Base-by-base conservation (phyloP, 441 rosid genomes). In the Syzygium syzygioides region DNA sequence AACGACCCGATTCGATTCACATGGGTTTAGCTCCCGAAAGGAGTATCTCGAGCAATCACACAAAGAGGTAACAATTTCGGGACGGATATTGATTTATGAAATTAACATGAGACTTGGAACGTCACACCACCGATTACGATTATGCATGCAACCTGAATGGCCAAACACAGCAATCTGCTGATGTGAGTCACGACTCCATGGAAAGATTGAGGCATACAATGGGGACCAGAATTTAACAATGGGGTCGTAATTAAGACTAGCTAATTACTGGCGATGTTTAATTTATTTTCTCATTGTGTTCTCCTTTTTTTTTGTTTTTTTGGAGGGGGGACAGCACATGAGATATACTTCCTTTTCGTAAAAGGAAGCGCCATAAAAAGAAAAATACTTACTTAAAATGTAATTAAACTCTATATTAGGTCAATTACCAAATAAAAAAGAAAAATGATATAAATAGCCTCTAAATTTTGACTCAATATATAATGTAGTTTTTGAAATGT, bases 1-100 rank as follows among this genome's bases (percentile, higher is more conserved):
- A 20, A 71, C 0, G 0, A 68, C 0, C 2, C 5, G 3, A 20
- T 8, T 71, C 1, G 14, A 12, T 71, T 37, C 1, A 37, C 5
- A 20, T 76, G 9, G 5, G 4, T 3, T 2, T 20, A 20, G 1
- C 1, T 37, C 23, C 0, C 0, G 1, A 20, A 71, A 37, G 3
- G 14, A 37, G 50, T 3, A 2, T 41, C 41, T 1, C 1, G 3
- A 37, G 26, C 1, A 20, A 71, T 71, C 26, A 71, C 23, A 37
- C 3, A 37, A 71, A 3, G 14, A 0, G 10, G 0, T 20, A 6
- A 68, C 0, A 34, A 34, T 68, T 1, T 34, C 0, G 1, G 1
- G 79, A 19, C 0, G 14, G 11, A 7, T 9, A 48, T 10, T 19
- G 11, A 55, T 55, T 55, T 20, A 55, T 55, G 59, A 20, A 55